Conservation (phyloP, 192 early-diverging fungal species). For the Pilobolus umbonatus region DNA sequence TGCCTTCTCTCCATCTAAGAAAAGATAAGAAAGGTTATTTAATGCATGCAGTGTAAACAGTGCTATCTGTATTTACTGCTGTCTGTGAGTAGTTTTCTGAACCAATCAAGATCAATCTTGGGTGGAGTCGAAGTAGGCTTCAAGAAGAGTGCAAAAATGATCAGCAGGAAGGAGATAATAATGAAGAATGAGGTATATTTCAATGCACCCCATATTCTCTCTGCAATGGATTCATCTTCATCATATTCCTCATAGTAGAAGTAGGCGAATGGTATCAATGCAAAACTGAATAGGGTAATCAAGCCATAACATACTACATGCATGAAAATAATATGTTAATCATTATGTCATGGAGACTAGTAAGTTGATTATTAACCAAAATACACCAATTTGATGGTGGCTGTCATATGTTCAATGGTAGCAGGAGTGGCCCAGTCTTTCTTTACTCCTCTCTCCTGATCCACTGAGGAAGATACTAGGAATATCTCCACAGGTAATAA, state of each 20-base stretch:
- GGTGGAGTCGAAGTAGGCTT: constrained; percentile 29
- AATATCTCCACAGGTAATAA: constrained; percentile 57
- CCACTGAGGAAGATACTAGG: constrained; percentile 50
- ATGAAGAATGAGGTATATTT: constrained; percentile 57
- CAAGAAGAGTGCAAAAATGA: constrained; percentile 48
- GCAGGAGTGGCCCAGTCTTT: constrained; percentile 54
- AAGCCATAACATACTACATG: constrained; percentile 41
- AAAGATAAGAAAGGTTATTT: constrained; percentile 13
- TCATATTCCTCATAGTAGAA: constrained; percentile 58
- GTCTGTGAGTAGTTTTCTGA: constrained; percentile 38
- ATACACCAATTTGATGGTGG: constrained; percentile 39
- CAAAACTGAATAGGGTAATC: constrained; percentile 43
- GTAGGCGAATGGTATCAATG: constrained; percentile 56
- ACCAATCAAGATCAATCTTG: constrained; percentile 47
- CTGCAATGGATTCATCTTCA: constrained; percentile 23
- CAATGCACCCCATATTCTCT: constrained; percentile 40
- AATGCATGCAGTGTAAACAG: background rate
- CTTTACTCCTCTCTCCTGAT: constrained; percentile 47
- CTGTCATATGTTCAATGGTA: constrained; percentile 36
- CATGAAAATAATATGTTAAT: background rate
- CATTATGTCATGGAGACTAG: background rate
- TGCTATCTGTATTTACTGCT: constrained; percentile 34
- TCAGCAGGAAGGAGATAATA: constrained; percentile 38
- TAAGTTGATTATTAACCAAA: constrained; percentile 36
- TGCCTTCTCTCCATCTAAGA: constrained; percentile 34